Conservation (phyloP, 495 filamentous ascomycete species). For the Penicillium herquei region DNA sequence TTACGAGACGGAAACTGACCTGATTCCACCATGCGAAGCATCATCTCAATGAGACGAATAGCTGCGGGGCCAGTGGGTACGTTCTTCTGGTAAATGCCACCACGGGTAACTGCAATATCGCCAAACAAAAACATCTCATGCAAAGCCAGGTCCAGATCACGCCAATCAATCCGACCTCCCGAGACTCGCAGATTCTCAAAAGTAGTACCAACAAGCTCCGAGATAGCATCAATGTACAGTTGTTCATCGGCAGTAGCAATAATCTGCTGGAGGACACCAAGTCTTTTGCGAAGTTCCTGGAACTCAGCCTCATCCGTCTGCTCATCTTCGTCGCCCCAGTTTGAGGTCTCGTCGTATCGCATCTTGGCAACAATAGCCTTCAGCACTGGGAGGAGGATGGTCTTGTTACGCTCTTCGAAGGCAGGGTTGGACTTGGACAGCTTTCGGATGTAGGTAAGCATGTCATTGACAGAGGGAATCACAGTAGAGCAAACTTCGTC, state of each 20-base stretch:
- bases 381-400: constrained; percentile 81
- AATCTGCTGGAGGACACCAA: constrained; percentile 87
- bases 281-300: constrained; percentile 82
- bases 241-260: constrained; percentile 80
- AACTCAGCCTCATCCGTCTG: constrained; percentile 99
- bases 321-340: constrained; percentile 92
- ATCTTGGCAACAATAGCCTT: constrained; percentile 92
- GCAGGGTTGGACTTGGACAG: constrained; percentile 58
- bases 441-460: constrained; percentile 84
- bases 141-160: constrained; percentile 92
- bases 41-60: constrained; percentile 80
- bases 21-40: constrained; percentile 89
- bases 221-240: constrained; percentile 82
- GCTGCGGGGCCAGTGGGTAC: constrained; percentile 71
- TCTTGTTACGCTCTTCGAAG: constrained; percentile 64
- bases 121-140: constrained; percentile 97
- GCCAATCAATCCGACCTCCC: constrained; percentile 79
- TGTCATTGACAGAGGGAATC: constrained; percentile 84
- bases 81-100: constrained; percentile 79
- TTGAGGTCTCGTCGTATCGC: constrained; percentile 91
- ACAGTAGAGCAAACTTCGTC: constrained; percentile 96
- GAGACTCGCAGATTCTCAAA: constrained; percentile 72
- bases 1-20: constrained; percentile 44
- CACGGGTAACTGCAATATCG: constrained; percentile 80
- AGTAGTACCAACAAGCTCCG: constrained; percentile 75